Base-by-base conservation (phyloP, 345 rosid genomes). In the Murraya koenigii region DNA sequence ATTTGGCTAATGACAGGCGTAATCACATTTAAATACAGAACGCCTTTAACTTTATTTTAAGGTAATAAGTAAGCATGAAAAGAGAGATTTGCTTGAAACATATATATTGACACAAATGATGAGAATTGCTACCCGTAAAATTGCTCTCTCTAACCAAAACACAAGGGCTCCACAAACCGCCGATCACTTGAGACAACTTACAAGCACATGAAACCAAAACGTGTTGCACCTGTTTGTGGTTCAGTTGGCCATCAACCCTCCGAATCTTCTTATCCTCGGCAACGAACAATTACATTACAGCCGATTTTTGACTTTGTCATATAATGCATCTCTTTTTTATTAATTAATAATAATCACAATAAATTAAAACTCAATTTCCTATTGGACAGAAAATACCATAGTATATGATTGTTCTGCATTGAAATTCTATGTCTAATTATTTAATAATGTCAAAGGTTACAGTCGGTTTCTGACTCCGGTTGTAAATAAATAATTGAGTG, bases 161-260 rank as follows among this genome's bases (percentile, higher is more conserved):
- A 56, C 32, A 58, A 55, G 80, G 79, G 77, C 83, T 72, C 75
- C 80, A 77, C 83, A 72, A 23, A 59, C 80, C 77, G 75, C 56
- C 75, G 32, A n/a, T 44, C 47, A 7, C 1, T 20, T 23, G 8
- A 38, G 41, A 54, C 69, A 60, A 59, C 22, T 59, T 23, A 1
- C 62, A 69, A 54, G 23, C 56, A 69, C 23, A 36, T 60, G 61
- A 61, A 75, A 70, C 70, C 38, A 23, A 32, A n/a, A 71, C 69
- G 68, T 66, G 44, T 47, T 35, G 35, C 55, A 7, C 33, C n/a
- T 56, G 55, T 49, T 65, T 25, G 70, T 52, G 20, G 79, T 30
- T 69, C 72, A 14, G 69, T 33, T 38, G 54, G 68, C 56, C 63
- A 19, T 61, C 35, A 2, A 69, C n/a, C 11, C 6, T 20, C n/a